Evolutionary conservation across 345 rosid species (phyloP), one percentile per base, ranked within the genome.

Genomic region (Eucalyptus erythrocorys): DNA sequence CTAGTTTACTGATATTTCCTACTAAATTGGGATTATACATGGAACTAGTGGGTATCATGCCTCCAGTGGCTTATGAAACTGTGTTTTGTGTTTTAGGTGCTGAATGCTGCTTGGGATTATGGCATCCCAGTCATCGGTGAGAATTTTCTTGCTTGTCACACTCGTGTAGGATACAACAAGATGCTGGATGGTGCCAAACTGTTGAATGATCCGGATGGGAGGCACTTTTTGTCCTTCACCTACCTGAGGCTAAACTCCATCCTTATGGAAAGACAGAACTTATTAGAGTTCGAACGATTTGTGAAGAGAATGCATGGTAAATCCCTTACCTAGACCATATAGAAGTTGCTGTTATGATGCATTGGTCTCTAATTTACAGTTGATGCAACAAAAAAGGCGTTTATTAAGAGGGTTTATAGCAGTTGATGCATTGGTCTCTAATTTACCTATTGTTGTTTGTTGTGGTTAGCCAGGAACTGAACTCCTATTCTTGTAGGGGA

Each of bases 231-330:
- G 86, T 94, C 96, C 53, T 96, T 96, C 92, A 94, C 96, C 21
- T 96, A 96, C 92, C 94, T 93, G 87, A 96, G 99, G 92, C 99
- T 95, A 88, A 89, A 90, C 80, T 92, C 97, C 40, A 88, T 89
- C 91, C 98, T 98, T 50, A 92, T 96, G 97, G 98, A 97, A 92
- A 93, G 95, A 88, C 95, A 92, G 68, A 95, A 95, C 94, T 91
- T 95, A 87, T 86, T 93, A 80, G 99, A 98, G 90, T 96, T 98
- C 32, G 96, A 97, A 61, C 93, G 90, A 13, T 97, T 98, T 87
- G 94, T 97, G 92, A 97, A 95, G 92, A 95, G 95, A 91, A 94
- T 97, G 95, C 99, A 98, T 81, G 99, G 99, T 98, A 94, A 91
- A 42, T 49, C 34, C 14, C 59, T 59, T 84, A 53, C 66, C 50